Base-by-base conservation (phyloP, 1,284 basidiomycete genomes). In the Crucibulum cyathiforme region DNA sequence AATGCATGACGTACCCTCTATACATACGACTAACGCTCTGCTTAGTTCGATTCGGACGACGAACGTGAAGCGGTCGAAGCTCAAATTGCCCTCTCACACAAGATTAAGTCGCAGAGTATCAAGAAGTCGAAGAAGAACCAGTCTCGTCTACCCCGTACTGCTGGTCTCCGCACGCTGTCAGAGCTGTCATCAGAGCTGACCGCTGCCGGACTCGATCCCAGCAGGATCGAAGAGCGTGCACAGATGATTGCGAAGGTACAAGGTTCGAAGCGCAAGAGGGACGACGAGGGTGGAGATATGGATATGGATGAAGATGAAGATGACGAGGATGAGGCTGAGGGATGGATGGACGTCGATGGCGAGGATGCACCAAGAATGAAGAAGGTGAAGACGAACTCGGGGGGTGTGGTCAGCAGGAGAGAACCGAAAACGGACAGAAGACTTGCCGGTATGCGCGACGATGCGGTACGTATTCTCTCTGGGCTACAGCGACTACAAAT, bases 101-200 rank as follows among this genome's bases (percentile, higher is more conserved):
- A 95, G 77, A 83, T 92, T 62, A 80, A 82, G 51, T 92, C 94
- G 7, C 94, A 96, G 72, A 85, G 84, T 68, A 80, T 84, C 68
- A 97, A 97, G 79, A 96, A 96, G 78, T 88, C 89, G 56, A 86
- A 91, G 72, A 95, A 94, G 84, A 94, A 96, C 82, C 87, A 90
- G 68, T 83, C 94, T 7, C 85, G 88, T 51, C 86, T 98, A 10
- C 95, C 94, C 7, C 90, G 96, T 57, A 96, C 95, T 55, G 92
- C 91, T 34, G 90, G 92, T 58, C 84, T 94, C 62, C 90, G 95
- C 57, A 95, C 94, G n/a, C 80, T 99, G 39, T 85, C 87, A 53
- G 94, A 98, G 74, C 89, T 99, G 73, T 90, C 93, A 43, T 78
- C 85, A 10, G 90, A 88, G 70, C 81, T 99, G 77, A 93, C 91